These are phyloP conservation scores for Dictyophora rubrovolvata DNA, from an alignment of 768 basidiomycete genomes.

Conservation along the genomic window DNA sequence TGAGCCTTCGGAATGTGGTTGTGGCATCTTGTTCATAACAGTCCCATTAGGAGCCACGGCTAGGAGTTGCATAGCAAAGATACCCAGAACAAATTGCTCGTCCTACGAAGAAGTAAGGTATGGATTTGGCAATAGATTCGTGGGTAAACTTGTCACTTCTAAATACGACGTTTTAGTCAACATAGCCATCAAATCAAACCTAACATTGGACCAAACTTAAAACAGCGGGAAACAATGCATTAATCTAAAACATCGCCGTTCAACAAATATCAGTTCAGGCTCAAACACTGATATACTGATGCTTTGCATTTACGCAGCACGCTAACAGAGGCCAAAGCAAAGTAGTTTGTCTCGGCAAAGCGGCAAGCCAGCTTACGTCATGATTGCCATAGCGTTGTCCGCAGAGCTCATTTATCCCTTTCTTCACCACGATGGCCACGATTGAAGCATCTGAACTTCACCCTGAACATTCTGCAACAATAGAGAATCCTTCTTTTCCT, in stretches of 20 bases:
- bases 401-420: not conserved
- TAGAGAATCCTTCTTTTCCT: not conserved
- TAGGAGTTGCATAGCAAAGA: too few species aligned
- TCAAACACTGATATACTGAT: too few species aligned
- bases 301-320: not conserved
- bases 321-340: constrained; percentile 15
- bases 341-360: constrained; percentile 16
- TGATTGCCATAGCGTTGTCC: not conserved
- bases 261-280: not conserved
- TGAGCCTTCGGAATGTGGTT: too few species aligned
- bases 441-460: not conserved
- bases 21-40: too few species aligned
- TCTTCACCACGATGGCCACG: not conserved
- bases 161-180: constrained; percentile 22
- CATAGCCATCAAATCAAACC: constrained; percentile 25
- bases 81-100: too few species aligned
- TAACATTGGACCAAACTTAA: constrained; percentile 1
- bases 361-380: constrained; percentile 2
- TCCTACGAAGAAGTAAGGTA: too few species aligned
- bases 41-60: too few species aligned
- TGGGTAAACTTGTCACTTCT: constrained; percentile 9
- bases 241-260: not conserved
- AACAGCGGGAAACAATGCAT: not conserved
- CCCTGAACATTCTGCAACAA: not conserved
- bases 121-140: too few species aligned